Evolutionary conservation across 2,329 filamentous ascomycete genomes (phyloP), one percentile per base, ranked within the genome.

Genomic region (Diatrype stigma): DNA sequence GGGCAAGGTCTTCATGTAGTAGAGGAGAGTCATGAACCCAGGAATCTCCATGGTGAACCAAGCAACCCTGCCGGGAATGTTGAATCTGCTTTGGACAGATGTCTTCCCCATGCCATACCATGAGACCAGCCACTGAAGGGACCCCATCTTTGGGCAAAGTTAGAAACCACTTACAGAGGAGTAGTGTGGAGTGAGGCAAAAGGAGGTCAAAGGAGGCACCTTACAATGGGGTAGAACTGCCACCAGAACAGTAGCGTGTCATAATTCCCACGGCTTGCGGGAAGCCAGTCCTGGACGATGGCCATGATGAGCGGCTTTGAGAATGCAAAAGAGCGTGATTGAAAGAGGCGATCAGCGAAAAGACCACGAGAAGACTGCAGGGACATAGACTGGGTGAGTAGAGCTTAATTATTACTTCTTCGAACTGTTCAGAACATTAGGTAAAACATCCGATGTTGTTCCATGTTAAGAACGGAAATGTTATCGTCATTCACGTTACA

Each of bases 91-190:
- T 3, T 77, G 65, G 17, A 84, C 79, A 3, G 90, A 96, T 2
- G 92, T 96, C 72, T 97, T 97, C 68, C 94, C 94, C 75, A 93
- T 90, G 47, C 89, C 89, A 68, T 96, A 94, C 80, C 83, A 96
- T 50, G 82, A 79, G n/a, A 79, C 73, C 50, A 85, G 52, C 86
- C 87, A 95, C 82, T 96, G 91, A 21, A 82, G 47, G 1, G 83
- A 79, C 0, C 85, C 85, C 56, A 90, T 64, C 90, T 96, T 54
- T 6, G 45, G 17, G 12, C 49, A 44, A 17, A n/a, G 28, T 56
- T 48, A 56, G 46, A 42, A 38, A 23, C 38, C 46, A 45, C 7
- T 28, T 46, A 47, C 12, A 44, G 32, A 51, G 40, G 26, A 32
- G 26, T 34, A 17, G 22, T 44, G 5, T n/a, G 40, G 12, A 16